Evolutionary conservation across 2,329 filamentous ascomycete species (phyloP), one percentile per base, ranked within the genome.

Genomic region (Conoideocrella luteorostrata): DNA sequence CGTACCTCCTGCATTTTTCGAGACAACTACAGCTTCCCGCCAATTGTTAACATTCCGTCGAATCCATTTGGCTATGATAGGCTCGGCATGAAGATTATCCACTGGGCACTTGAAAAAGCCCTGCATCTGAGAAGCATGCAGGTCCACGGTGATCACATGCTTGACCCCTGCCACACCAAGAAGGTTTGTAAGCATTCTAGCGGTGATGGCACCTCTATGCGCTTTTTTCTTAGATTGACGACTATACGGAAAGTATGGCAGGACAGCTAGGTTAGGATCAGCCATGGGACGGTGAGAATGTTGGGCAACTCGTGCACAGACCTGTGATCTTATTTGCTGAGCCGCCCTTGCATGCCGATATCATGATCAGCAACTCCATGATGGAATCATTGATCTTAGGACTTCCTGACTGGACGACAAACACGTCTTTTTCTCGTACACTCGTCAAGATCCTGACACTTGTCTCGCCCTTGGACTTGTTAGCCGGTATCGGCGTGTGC

Each of bases 331-430:
- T 95, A 72, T 90, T 95, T 50, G 93, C 88, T 43, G 93, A 97
- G 53, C 91, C 93, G 60, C 93, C 90, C 68, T 96, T 97, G 77
- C 93, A 98, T 55, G 93, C 93, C 52, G 88, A 93, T 58, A 97
- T 96, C 88, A 98, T 95, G 67, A 98, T 97, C 61, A 98, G 78
- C 61, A 98, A 78, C 75, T 98, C 93, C 89, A 98, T 96, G 62
- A 98, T 89, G 59, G 88, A 94, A 70, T 98, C 93, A 66, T 98
- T 98, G 75, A 96, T 95, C 69, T 86, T 88, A 61, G 82, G 77
- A 69, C 93, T 96, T 52, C 93, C 93, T 50, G 91, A 97, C 72
- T 98, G 93, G 48, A 98, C 86, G 62, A 98, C 91, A 66, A 97
- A 98, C 57, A 98, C 91, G 77, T 98, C 91, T 67, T 97, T 94